These are phyloP conservation scores for Glebionis coronaria DNA, from an alignment of 129 eudicot genomes.

Conservation along the genomic window DNA sequence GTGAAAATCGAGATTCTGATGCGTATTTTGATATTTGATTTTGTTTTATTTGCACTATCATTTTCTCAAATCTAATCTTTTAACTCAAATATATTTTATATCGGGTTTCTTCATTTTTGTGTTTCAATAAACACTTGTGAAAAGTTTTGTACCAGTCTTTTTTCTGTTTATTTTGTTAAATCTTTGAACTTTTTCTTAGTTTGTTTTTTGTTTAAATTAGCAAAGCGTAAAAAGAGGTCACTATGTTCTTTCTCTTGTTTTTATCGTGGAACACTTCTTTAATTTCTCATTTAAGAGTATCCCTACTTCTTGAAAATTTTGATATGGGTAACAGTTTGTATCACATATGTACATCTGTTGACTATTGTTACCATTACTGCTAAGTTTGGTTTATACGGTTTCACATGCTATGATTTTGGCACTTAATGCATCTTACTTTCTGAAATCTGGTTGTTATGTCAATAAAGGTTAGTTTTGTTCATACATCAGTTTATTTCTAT, in stretches of 20 bases:
- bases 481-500: not conserved
- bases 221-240: no score
- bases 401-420: constrained; percentile 93
- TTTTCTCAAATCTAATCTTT: not conserved
- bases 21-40: not conserved
- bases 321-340: not conserved
- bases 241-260: no score
- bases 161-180: not conserved
- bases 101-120: not conserved
- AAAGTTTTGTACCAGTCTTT: not conserved
- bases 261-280: no score
- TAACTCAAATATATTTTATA: not conserved
- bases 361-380: not conserved
- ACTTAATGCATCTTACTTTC: constrained; percentile 80
- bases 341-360: not conserved
- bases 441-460: constrained; percentile 90
- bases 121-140: no score
- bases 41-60: no score
- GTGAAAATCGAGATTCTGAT: no score
- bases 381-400: not conserved
- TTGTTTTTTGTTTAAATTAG: no score
- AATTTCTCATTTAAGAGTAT: no score
- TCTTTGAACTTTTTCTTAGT: not conserved
- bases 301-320: not conserved
- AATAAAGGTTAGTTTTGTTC: constrained; percentile 61